Evolutionary conservation across 2,329 filamentous ascomycete species (phyloP), one percentile per base, ranked within the genome.

Genomic region (Neoarthrinium moseri): DNA sequence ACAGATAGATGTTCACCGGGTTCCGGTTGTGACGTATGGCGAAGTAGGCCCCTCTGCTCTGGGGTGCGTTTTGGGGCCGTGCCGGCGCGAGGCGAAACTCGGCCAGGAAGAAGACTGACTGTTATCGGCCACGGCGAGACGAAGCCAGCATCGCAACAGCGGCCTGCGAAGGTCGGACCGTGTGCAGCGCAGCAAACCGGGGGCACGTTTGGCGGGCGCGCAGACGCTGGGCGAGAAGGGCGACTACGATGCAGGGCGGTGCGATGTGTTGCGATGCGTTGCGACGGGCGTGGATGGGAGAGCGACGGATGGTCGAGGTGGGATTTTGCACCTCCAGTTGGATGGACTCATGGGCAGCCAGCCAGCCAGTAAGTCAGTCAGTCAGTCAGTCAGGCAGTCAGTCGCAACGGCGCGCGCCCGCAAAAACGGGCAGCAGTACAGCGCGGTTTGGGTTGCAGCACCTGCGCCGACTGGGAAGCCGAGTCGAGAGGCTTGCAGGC

Each of bases 41-140:
- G 27, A 35, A 39, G 36, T n/a, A n/a, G n/a, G n/a, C n/a, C n/a
- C n/a, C n/a, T n/a, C n/a, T n/a, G n/a, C n/a, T n/a, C n/a, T n/a
- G n/a, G n/a, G n/a, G 32, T 11, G 37, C 12, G 18, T 20, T 10
- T 21, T 10, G 35, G 35, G 20, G 20, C 20, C 20, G 15, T 37
- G 35, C 20, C 36, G 35, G 30, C 20, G n/a, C n/a, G 29, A 24
- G 38, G 37, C 23, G 32, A 35, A 34, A 33, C 32, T 47, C 45
- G 41, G 21, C 22, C 22, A 13, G 41, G 30, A 30, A 22, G 27
- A 44, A 32, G 8, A n/a, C 26, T n/a, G 21, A 45, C 24, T 30
- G 38, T 43, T 42, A 36, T 47, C 41, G n/a, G n/a, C n/a, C n/a
- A n/a, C n/a, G n/a, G n/a, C 27, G 37, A 23, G 45, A 47, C 23